Conservation (phyloP, 208 protist species). For the Acanthamoeba castellanii region DNA sequence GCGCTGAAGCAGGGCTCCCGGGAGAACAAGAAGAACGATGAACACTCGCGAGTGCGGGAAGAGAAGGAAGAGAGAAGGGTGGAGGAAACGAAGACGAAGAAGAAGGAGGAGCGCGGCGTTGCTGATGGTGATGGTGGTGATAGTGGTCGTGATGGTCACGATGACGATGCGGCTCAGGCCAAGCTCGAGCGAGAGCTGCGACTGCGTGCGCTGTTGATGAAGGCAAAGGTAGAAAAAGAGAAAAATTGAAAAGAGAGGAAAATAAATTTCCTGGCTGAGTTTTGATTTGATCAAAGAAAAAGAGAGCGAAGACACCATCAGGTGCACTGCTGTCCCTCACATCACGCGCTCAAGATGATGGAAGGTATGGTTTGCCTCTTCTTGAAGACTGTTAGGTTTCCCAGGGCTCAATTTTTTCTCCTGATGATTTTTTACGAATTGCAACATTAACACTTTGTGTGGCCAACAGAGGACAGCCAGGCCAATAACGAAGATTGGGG, state of each 20-base stretch:
- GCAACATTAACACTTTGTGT: background rate
- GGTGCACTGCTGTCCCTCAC: background rate
- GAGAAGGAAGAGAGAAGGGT: background rate
- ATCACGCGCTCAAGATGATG: slow-evolving; percentile 1
- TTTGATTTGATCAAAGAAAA: no score
- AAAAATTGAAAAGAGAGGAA: background rate
- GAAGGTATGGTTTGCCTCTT: background rate
- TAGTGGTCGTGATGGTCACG: no score
- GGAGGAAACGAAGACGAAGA: background rate
- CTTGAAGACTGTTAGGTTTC: no score
- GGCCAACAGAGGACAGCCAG: background rate
- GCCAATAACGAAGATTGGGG: background rate
- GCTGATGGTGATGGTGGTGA: no score
- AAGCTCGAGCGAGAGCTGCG: background rate
- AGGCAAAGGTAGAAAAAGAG: background rate
- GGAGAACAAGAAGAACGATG: background rate
- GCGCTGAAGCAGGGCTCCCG: background rate
- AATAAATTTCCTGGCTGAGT: no score
- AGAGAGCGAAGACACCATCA: background rate
- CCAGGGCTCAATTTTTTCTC: no score
- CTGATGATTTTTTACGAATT: no score
- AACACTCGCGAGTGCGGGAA: no score
- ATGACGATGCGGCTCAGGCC: background rate
- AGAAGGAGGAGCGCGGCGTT: background rate
- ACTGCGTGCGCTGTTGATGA: slow-evolving; percentile 14